Evolutionary conservation across 495 filamentous ascomycete genomes (phyloP), one percentile per base, ranked within the genome.

Genomic region (Paragyromitra xinjiangensis): DNA sequence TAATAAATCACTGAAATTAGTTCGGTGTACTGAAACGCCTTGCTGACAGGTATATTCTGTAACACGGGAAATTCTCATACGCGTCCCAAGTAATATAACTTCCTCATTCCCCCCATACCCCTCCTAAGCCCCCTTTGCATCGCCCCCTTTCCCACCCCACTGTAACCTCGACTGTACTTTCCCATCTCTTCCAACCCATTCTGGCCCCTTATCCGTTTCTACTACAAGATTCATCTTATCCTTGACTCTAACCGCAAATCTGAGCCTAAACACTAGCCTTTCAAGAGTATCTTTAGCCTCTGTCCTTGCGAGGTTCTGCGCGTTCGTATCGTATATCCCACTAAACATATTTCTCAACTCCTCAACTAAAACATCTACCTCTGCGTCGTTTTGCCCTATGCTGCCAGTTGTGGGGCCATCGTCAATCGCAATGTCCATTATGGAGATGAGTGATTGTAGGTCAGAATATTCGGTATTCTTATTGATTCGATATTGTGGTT

Each of bases 381-480:
- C 85, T 5, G 82, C 80, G 79, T 97, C 90, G 84, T 93, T 95
- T 61, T 86, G 84, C 9, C 73, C 83, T 22, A 29, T 9, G 11
- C 56, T 61, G 22, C 77, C 69, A 62, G 66, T 9, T 11, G 80
- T 82, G 19, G 80, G 86, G 24, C 90, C 91, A 48, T 89, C 88
- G 79, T 92, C 93, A 37, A 97, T 86, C 34, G 88, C 91, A 24
- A 93, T 88, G 80, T 93, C 90, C 6, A 98, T 86, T 64, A 96
- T 86, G 14, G 85, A 84, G 1, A 90, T 85, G 16, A 90, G 85
- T 0, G 92, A 89, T 0, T 86, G 84, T 3, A 98, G 87, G 53
- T 88, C 84, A 11, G 85, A 84, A 83, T 91, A 97, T 80, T 97
- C 88, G 14, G 91, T 93, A 39, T 87, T 81, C 14, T 75, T 81